phyloP scores from a whole-genome alignment of 164 flowering plant species.

The Taxillus chinensis region DNA sequence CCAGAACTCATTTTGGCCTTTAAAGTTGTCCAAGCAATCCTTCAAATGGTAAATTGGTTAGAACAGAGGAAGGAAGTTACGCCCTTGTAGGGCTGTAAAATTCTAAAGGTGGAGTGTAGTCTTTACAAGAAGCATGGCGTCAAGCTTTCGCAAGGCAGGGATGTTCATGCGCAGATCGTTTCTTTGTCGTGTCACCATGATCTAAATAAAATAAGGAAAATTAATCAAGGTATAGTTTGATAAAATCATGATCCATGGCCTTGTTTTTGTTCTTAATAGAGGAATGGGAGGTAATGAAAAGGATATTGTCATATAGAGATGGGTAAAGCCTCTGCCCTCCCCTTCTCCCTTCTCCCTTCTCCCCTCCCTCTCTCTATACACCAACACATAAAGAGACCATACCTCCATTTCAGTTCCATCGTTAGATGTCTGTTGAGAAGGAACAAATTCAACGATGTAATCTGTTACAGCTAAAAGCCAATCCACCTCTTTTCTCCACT shows the following conservation, averaged over 20 bases:
- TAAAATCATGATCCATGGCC: not conserved
- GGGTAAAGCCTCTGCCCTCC: too few relatives aligned
- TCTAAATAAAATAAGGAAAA: slow-evolving; percentile 27
- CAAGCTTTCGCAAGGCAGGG: slow-evolving; percentile 84
- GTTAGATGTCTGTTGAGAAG: slow-evolving; percentile 62
- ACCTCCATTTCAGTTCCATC: slow-evolving; percentile 79
- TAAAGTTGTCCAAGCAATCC: slow-evolving; percentile 59
- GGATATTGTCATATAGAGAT: too few relatives aligned
- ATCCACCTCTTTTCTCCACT: slow-evolving; percentile 83
- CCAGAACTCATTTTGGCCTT: slow-evolving; percentile 58
- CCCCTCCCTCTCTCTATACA: not conserved
- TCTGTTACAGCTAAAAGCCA: slow-evolving; percentile 92
- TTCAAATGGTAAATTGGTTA: slow-evolving; percentile 12
- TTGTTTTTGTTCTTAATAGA: not conserved
- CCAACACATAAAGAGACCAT: slow-evolving; percentile 6
- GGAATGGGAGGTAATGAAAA: too few relatives aligned
- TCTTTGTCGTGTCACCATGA: slow-evolving; percentile 81
- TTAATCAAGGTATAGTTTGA: not conserved
- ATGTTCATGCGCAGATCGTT: slow-evolving; percentile 76
- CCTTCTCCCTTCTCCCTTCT: too few relatives aligned
- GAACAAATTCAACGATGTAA: slow-evolving; percentile 83
- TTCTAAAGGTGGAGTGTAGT: not conserved
- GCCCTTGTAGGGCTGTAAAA: not conserved
- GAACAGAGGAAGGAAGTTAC: not conserved
- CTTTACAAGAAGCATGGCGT: slow-evolving; percentile 72